Conservation (phyloP, 306 rosid genomes). For the Alnus glutinosa region DNA sequence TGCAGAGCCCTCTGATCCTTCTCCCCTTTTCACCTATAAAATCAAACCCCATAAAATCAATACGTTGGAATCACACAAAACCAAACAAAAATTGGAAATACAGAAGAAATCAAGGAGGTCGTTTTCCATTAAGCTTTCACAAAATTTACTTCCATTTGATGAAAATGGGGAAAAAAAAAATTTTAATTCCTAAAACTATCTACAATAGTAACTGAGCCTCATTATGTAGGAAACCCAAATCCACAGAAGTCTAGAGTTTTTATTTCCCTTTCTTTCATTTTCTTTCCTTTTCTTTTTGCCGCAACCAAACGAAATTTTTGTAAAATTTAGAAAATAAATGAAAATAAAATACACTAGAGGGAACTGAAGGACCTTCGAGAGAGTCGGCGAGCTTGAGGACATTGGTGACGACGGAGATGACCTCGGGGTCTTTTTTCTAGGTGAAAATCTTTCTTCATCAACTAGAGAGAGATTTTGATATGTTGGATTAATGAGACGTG, state of each 20-base stretch:
- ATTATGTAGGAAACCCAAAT: too few species aligned
- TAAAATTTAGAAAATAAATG: too few species aligned
- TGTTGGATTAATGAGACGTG: too few species aligned
- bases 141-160: background rate
- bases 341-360: background rate
- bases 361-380: slow-evolving; percentile 51
- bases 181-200: background rate
- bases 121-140: too few species aligned
- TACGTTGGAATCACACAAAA: too few species aligned
- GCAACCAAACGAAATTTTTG: background rate
- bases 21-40: too few species aligned
- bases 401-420: slow-evolving; percentile 73
- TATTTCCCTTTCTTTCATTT: background rate
- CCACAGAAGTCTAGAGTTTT: background rate
- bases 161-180: slow-evolving; percentile 12
- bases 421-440: slow-evolving; percentile 97
- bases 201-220: background rate
- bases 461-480: too few species aligned
- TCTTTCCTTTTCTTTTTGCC: background rate
- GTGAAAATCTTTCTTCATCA: too few species aligned
- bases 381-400: slow-evolving; percentile 70
- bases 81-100: too few species aligned
- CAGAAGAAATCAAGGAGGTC: too few species aligned
- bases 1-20: too few species aligned
- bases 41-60: too few species aligned